Conservation (phyloP, 805 yeast genomes). For the Candida germanica region DNA sequence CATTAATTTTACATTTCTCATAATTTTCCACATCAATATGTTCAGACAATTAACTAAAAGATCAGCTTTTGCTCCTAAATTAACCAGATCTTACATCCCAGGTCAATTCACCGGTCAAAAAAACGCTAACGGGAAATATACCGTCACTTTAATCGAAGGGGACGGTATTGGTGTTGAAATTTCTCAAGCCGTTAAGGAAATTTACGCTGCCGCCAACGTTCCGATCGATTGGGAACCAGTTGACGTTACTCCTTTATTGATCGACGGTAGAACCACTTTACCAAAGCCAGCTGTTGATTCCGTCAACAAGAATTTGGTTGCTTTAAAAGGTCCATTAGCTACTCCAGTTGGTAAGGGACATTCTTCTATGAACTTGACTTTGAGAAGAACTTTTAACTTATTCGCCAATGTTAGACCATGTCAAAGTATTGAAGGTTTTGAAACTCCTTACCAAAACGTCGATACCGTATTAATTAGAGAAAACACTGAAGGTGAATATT, state of each 20-base stretch:
- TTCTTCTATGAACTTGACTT: conserved; percentile 92
- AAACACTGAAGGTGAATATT: conserved; percentile 99
- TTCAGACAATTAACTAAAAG: conserved; percentile 32
- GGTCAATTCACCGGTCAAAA: conserved; percentile 63
- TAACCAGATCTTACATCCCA: conserved; percentile 51
- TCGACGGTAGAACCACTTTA: conserved; percentile 89
- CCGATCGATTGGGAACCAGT: conserved; percentile 98
- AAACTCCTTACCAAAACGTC: conserved; percentile 86
- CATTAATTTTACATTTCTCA: conserved; percentile 4
- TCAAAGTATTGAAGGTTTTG: conserved; percentile 86
- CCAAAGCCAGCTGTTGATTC: conserved; percentile 91
- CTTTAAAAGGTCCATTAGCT: conserved; percentile 96
- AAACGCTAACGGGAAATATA: conserved; percentile 77
- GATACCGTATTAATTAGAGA: conserved; percentile 97
- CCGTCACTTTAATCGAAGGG: conserved; percentile 96
- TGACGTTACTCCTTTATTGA: conserved; percentile 90
- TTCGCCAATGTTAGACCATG: conserved; percentile 98
- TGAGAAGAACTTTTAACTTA: conserved; percentile 93
- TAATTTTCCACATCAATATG: conserved; percentile 19
- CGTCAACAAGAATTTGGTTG: conserved; percentile 89
- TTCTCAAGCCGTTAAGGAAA: conserved; percentile 88
- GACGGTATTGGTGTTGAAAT: conserved; percentile 95
- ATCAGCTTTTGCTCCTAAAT: conserved; percentile 25
- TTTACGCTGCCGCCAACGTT: conserved; percentile 89
- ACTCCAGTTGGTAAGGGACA: conserved; percentile 99